phyloP scores from a whole-genome alignment of 2,329 filamentous ascomycete genomes.

The Nothomitra cinnamomea region DNA sequence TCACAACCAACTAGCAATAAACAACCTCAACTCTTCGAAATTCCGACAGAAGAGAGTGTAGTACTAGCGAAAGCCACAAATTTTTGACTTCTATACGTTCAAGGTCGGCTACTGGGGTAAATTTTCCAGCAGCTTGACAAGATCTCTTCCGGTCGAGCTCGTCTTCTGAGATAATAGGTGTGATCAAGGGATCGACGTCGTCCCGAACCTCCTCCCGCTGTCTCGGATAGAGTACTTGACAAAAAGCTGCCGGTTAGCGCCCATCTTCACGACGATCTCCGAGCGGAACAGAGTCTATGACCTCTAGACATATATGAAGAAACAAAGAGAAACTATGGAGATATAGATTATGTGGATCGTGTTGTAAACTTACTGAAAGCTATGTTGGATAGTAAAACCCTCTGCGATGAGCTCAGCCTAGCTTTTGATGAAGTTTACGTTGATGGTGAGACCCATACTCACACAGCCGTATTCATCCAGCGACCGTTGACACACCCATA shows the following conservation, averaged over 20 bases:
- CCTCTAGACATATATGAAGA: slow-evolving; percentile 15
- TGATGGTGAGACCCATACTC: slow-evolving; percentile 7
- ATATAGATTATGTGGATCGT: slow-evolving; percentile 10
- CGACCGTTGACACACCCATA: background rate
- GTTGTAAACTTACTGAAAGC: slow-evolving; percentile 13
- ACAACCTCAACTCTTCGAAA: no score
- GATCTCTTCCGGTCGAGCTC: slow-evolving; percentile 12
- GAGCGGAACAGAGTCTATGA: slow-evolving; percentile 13
- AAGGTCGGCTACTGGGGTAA: slow-evolving; percentile 16
- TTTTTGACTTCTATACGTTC: slow-evolving; percentile 17
- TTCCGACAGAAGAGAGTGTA: no score
- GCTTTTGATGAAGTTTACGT: slow-evolving; percentile 14
- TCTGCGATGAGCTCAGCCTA: slow-evolving; percentile 7
- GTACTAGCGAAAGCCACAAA: background rate
- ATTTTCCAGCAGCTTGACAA: slow-evolving; percentile 5
- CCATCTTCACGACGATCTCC: slow-evolving; percentile 12
- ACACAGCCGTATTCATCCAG: background rate
- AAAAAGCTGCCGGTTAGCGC: slow-evolving; percentile 12
- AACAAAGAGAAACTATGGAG: background rate
- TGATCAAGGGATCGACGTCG: slow-evolving; percentile 16
- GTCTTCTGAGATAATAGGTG: slow-evolving; percentile 19
- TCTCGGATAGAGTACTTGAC: slow-evolving; percentile 12
- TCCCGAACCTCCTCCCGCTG: slow-evolving; percentile 10
- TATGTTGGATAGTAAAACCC: slow-evolving; percentile 7
- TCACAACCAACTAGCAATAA: background rate